A percentile compares a stretch with the other conserved stretches of the same genome.
Evolutionary conservation across 2,329 filamentous ascomycete species (phyloP).

Genomic region (Diaporthe humulicola): DNA sequence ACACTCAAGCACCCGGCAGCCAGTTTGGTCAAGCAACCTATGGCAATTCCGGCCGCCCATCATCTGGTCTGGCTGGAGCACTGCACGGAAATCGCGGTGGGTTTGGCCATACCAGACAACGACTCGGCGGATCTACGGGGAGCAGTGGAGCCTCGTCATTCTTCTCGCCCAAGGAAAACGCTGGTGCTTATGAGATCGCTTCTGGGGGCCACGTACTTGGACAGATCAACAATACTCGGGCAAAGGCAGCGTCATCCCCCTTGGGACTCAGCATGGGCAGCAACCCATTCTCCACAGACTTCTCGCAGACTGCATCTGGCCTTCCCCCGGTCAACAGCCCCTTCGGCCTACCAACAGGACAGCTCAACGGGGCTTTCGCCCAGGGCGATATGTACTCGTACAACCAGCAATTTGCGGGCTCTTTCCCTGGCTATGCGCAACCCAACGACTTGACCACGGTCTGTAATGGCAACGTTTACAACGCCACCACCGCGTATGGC

Average conservation of each 20-base stretch:
- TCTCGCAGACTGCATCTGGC: constrained; percentile 45
- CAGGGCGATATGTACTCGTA: constrained; percentile 30
- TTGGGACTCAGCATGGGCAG: constrained; percentile 25
- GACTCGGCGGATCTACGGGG: constrained; percentile 38
- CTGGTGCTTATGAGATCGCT: constrained; percentile 6
- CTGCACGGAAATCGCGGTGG: constrained; percentile 18
- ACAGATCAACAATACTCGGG: constrained; percentile 23
- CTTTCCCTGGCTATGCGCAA: constrained; percentile 31
- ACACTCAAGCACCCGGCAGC: not conserved
- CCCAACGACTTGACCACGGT: constrained; percentile 25
- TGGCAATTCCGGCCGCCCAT: constrained; percentile 24
- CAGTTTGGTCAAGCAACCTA: constrained; percentile 24
- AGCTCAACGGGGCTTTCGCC: constrained; percentile 18
- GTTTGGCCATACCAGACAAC: constrained; percentile 35
- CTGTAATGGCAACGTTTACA: constrained; percentile 41
- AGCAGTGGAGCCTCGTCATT: constrained; percentile 36
- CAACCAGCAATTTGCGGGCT: constrained; percentile 22
- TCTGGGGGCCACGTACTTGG: not conserved
- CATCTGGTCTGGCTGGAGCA: constrained; percentile 32
- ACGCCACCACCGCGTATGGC: constrained; percentile 43
- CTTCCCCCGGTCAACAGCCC: constrained; percentile 51
- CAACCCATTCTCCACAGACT: constrained; percentile 47
- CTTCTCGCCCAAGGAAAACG: constrained; percentile 28
- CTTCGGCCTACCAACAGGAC: constrained; percentile 44
- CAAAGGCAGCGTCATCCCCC: constrained; percentile 26